These are phyloP conservation scores for Ophiocordyceps australis DNA, from an alignment of 2,329 filamentous ascomycete species.

Conservation along the genomic window DNA sequence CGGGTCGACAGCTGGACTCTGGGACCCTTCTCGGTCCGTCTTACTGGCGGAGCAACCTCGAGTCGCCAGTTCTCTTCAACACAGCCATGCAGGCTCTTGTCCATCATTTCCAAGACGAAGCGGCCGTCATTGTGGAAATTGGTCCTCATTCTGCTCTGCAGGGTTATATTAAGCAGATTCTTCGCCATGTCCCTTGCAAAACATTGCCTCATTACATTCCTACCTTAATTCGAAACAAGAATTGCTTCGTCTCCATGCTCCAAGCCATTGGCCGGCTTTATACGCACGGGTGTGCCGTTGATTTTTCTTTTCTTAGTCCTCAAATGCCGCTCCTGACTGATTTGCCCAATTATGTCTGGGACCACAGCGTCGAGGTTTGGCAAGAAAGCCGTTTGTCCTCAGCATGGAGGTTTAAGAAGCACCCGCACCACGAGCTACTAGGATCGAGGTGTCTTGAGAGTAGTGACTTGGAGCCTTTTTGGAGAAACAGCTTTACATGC, in stretches of 20 bases:
- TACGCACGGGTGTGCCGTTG: background rate
- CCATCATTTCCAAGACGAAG: background rate
- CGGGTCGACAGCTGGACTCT: background rate
- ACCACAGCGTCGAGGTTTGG: conserved; percentile 3
- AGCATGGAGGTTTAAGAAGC: conserved; percentile 2
- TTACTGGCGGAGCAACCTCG: conserved; percentile 5
- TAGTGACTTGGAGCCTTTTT: conserved; percentile 4
- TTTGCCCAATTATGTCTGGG: conserved; percentile 5
- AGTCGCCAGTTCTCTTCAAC: conserved; percentile 3
- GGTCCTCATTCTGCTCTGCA: conserved; percentile 7
- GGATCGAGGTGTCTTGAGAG: conserved; percentile 5
- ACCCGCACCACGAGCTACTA: conserved; percentile 4
- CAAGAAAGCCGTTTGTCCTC: conserved; percentile 2
- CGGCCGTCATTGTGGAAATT: conserved; percentile 5
- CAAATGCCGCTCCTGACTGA: conserved; percentile 1
- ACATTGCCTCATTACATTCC: conserved; percentile 1
- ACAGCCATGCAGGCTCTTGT: conserved; percentile 1
- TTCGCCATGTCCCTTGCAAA: background rate
- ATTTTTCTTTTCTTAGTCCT: conserved; percentile 1
- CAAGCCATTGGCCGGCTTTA: conserved; percentile 4
- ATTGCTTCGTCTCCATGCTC: conserved; percentile 1
- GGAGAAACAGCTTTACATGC: conserved; percentile 6
- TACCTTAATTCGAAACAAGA: conserved; percentile 2
- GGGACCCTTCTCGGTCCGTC: background rate
- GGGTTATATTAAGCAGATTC: conserved; percentile 6